phyloP scores from a whole-genome alignment of 2,329 filamentous ascomycete genomes.

The Phyllosticta citrichinensis region DNA sequence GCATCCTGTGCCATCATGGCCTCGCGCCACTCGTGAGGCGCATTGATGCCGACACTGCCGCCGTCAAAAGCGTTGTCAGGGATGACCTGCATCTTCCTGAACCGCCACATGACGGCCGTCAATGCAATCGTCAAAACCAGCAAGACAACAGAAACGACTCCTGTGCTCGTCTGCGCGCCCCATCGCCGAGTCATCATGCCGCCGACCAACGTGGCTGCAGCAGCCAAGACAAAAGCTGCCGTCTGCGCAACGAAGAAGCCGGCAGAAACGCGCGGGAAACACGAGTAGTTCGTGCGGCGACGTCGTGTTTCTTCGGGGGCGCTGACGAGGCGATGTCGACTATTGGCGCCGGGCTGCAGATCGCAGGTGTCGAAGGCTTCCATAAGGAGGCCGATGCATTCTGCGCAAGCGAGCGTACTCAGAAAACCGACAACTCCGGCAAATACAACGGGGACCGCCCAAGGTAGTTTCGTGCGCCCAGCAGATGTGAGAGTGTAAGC shows the following conservation, averaged over 20 bases:
- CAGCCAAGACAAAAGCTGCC: constrained; percentile 59
- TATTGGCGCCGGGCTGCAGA: constrained; percentile 60
- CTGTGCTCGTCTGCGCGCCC: constrained; percentile 58
- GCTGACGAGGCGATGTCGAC: constrained; percentile 35
- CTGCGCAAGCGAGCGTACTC: constrained; percentile 61
- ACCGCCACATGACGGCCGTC: constrained; percentile 52
- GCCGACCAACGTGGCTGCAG: constrained; percentile 58
- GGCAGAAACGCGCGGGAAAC: constrained; percentile 62
- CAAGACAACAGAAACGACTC: constrained; percentile 57
- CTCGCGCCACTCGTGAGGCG: constrained; percentile 20
- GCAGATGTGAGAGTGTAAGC: constrained; percentile 58
- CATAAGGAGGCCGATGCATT: constrained; percentile 70
- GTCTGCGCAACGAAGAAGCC: constrained; percentile 63
- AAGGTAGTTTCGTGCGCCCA: constrained; percentile 47
- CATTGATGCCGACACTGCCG: constrained; percentile 11
- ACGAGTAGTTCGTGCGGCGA: constrained; percentile 61
- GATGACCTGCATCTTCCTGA: constrained; percentile 58
- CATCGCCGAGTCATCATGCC: constrained; percentile 56
- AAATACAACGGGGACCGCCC: constrained; percentile 56
- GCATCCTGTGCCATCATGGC: constrained; percentile 45
- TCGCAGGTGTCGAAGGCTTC: constrained; percentile 75
- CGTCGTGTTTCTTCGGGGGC: constrained; percentile 34
- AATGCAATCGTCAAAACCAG: constrained; percentile 55
- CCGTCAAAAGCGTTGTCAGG: constrained; percentile 45
- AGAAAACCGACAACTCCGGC: constrained; percentile 59